A percentile compares a stretch with the other conserved stretches of the same genome.
phyloP scores from a whole-genome alignment of 768 basidiomycete species.

The Trametes cinnabarina region DNA sequence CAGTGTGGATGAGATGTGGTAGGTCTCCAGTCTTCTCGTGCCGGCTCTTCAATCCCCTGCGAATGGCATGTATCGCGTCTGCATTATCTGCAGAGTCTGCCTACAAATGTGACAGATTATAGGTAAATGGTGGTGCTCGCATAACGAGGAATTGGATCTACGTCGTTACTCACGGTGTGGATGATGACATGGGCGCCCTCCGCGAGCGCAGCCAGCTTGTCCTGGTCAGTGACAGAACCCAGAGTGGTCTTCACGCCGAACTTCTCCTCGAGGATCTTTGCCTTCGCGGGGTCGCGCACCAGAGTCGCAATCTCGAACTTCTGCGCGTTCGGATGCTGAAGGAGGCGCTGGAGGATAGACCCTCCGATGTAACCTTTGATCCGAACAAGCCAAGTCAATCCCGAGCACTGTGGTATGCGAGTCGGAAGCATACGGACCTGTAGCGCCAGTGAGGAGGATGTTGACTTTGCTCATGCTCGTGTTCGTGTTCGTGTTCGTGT shows the following conservation, averaged over 20 bases:
- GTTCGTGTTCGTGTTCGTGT: not conserved
- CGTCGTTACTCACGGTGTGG: too few species aligned
- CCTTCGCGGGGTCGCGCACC: constrained; percentile 44
- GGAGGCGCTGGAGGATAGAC: constrained; percentile 45
- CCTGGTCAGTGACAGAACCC: constrained; percentile 31
- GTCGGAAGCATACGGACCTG: constrained; percentile 30
- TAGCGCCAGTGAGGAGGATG: constrained; percentile 44
- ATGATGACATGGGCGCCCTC: constrained; percentile 41
- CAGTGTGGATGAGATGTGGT: constrained; percentile 43
- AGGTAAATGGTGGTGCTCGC: not conserved
- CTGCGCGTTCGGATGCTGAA: constrained; percentile 41
- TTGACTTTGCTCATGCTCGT: constrained; percentile 28
- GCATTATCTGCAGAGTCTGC: constrained; percentile 46
- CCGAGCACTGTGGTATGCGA: not conserved
- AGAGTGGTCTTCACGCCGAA: constrained; percentile 24
- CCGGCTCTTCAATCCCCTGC: constrained; percentile 51
- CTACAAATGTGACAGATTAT: constrained; percentile 21
- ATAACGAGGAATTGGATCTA: too few species aligned
- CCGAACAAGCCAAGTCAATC: not conserved
- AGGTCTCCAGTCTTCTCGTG: constrained; percentile 39
- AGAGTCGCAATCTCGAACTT: constrained; percentile 46
- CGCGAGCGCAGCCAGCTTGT: constrained; percentile 38
- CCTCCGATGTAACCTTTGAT: constrained; percentile 55
- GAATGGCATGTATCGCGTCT: constrained; percentile 41
- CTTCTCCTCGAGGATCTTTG: constrained; percentile 21